These are phyloP conservation scores for Exophiala mesophila DNA, from an alignment of 2,329 filamentous ascomycete genomes.

Conservation along the genomic window DNA sequence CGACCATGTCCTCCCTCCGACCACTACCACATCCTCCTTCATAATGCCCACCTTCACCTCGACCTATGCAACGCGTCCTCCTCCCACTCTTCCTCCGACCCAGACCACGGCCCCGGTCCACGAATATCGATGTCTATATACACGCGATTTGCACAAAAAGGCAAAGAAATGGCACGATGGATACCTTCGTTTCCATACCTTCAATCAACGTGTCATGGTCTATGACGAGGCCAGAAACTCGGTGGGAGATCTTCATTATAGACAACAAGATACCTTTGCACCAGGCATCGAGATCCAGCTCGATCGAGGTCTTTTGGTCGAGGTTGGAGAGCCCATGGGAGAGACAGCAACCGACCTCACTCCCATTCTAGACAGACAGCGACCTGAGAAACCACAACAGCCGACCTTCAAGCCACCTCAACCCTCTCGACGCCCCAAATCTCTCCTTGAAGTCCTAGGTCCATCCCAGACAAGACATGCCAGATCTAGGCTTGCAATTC, in stretches of 20 bases:
- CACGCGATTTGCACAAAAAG: slow-evolving; percentile 77
- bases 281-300: slow-evolving; percentile 79
- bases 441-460: slow-evolving; percentile 60
- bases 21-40: too few relatives aligned
- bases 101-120: slow-evolving; percentile 69
- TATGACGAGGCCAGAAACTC: slow-evolving; percentile 77
- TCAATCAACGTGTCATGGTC: slow-evolving; percentile 88
- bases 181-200: slow-evolving; percentile 77
- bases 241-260: slow-evolving; percentile 81
- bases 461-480: slow-evolving; percentile 60
- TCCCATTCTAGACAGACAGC: slow-evolving; percentile 65
- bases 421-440: slow-evolving; percentile 49
- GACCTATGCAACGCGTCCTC: slow-evolving; percentile 31
- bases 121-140: slow-evolving; percentile 82
- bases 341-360: slow-evolving; percentile 72
- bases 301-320: slow-evolving; percentile 71
- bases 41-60: slow-evolving; percentile 15
- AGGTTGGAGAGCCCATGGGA: slow-evolving; percentile 72
- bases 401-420: slow-evolving; percentile 42
- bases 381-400: slow-evolving; percentile 28
- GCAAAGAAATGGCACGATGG: slow-evolving; percentile 95
- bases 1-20: too few relatives aligned
- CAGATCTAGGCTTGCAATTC: slow-evolving; percentile 52
- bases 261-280: slow-evolving; percentile 60
- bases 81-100: slow-evolving; percentile 42